Evolutionary conservation across 1,284 basidiomycete species (phyloP).

Genomic region (Boletus semigastroideus): DNA sequence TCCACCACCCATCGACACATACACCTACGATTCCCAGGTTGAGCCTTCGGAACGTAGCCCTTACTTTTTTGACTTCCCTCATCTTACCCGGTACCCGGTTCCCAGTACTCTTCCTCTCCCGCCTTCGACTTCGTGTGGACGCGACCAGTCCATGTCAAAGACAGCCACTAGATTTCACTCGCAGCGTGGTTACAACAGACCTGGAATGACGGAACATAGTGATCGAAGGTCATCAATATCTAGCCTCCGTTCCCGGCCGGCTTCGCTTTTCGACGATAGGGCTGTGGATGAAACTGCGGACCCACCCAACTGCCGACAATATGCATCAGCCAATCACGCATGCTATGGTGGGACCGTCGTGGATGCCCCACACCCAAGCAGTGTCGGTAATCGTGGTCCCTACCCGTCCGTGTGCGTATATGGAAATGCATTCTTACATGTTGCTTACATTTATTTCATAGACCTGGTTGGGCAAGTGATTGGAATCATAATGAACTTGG

Average conservation of each 20-base stretch:
- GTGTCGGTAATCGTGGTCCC: background rate
- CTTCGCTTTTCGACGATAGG: slow-evolving; percentile 9
- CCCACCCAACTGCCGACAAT: background rate
- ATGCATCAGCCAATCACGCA: background rate
- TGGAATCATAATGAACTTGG: slow-evolving; percentile 16
- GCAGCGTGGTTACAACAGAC: slow-evolving; percentile 14
- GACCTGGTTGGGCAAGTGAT: slow-evolving; percentile 23
- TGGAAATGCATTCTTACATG: background rate
- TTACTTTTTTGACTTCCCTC: slow-evolving; percentile 31
- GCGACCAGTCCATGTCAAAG: slow-evolving; percentile 7
- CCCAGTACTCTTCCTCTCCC: slow-evolving; percentile 22
- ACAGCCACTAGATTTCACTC: slow-evolving; percentile 9
- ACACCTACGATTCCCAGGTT: slow-evolving; percentile 10
- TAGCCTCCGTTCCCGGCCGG: slow-evolving; percentile 13
- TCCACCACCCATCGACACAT: slow-evolving; percentile 10
- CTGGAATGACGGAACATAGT: slow-evolving; percentile 4
- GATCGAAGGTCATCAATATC: slow-evolving; percentile 11
- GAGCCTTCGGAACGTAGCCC: slow-evolving; percentile 14
- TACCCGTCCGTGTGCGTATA: slow-evolving; percentile 14
- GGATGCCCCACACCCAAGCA: slow-evolving; percentile 3
- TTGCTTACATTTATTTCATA: slow-evolving; percentile 11
- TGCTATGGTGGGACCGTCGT: slow-evolving; percentile 5
- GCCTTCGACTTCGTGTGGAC: slow-evolving; percentile 2
- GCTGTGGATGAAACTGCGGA: slow-evolving; percentile 9
- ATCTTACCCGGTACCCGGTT: slow-evolving; percentile 29